phyloP scores from a whole-genome alignment of 1,284 basidiomycete species.

The Cryptococcus depauperatus region DNA sequence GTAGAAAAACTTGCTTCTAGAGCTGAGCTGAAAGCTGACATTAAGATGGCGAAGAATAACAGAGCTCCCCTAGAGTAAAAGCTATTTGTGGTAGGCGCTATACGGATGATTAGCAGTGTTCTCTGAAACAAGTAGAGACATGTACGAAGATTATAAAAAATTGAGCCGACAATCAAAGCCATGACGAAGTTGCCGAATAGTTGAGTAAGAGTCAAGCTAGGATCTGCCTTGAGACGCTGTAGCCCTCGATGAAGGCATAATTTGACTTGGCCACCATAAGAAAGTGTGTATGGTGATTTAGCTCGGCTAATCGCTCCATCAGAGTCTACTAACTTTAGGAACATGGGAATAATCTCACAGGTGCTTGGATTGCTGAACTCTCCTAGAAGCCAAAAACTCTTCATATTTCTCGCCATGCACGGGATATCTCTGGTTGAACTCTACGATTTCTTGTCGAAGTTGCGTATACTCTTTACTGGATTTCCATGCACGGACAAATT shows the following conservation, averaged over 20 bases:
- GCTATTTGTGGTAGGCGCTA: conserved; percentile 24
- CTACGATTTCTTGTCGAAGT: conserved; percentile 41
- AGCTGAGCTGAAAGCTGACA: conserved; percentile 30
- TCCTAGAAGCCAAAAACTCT: conserved; percentile 43
- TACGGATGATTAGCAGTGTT: not conserved
- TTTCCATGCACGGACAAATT: conserved; percentile 50
- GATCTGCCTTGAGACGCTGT: conserved; percentile 43
- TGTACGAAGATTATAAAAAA: conserved; percentile 45
- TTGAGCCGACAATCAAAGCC: conserved; percentile 44
- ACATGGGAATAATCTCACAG: conserved; percentile 22
- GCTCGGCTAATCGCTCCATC: conserved; percentile 20
- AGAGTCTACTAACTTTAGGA: not conserved
- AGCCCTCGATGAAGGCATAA: conserved; percentile 45
- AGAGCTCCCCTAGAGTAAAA: conserved; percentile 41
- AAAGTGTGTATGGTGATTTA: conserved; percentile 46
- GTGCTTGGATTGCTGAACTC: conserved; percentile 46
- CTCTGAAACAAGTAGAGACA: not conserved
- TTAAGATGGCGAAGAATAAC: conserved; percentile 45
- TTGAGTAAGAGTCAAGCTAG: conserved; percentile 41
- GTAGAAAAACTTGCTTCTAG: conserved; percentile 15
- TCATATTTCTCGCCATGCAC: conserved; percentile 41
- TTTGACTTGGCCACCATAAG: conserved; percentile 43
- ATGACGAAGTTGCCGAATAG: conserved; percentile 46
- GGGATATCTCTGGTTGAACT: conserved; percentile 42
- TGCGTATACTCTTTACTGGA: conserved; percentile 34